A percentile compares a stretch with the other conserved stretches of the same genome.
Conservation (phyloP, 2,329 filamentous ascomycete genomes). For the Fusarium agapanthi region DNA sequence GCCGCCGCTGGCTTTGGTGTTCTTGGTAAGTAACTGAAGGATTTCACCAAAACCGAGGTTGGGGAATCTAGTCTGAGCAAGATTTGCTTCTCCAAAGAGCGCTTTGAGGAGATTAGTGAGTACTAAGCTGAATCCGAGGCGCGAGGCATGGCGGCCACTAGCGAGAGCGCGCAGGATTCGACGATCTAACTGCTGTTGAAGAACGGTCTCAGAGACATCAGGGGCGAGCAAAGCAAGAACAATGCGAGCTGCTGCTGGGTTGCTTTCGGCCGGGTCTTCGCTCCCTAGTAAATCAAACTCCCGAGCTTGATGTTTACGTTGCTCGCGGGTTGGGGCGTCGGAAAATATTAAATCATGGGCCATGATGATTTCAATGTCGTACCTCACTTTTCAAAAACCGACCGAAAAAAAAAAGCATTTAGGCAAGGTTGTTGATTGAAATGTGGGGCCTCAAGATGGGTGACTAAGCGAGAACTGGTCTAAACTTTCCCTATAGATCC, state of each 20-base stretch:
- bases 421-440: neutral
- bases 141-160: slow-evolving; percentile 87
- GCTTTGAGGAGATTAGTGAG: slow-evolving; percentile 82
- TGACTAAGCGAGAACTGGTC: neutral
- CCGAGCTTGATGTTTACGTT: neutral
- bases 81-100: slow-evolving; percentile 64
- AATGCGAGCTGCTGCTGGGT: slow-evolving; percentile 47
- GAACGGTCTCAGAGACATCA: slow-evolving; percentile 60
- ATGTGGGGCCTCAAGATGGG: neutral
- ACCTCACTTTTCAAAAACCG: neutral
- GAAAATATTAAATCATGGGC: neutral
- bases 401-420: neutral
- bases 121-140: slow-evolving; percentile 89
- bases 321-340: neutral
- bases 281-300: slow-evolving; percentile 63
- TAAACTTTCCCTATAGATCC: neutral
- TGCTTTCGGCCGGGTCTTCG: slow-evolving; percentile 63
- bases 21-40: slow-evolving; percentile 58
- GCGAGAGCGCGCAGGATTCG: slow-evolving; percentile 87
- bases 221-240: slow-evolving; percentile 54
- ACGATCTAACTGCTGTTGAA: slow-evolving; percentile 68
- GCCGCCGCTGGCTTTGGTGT: slow-evolving; percentile 61
- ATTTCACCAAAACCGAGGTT: neutral
- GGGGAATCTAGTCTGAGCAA: slow-evolving; percentile 57
- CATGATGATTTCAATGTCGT: neutral